Evolutionary conservation across 2,329 filamentous ascomycete species (phyloP).

Genomic region (Xylaria sp.): DNA sequence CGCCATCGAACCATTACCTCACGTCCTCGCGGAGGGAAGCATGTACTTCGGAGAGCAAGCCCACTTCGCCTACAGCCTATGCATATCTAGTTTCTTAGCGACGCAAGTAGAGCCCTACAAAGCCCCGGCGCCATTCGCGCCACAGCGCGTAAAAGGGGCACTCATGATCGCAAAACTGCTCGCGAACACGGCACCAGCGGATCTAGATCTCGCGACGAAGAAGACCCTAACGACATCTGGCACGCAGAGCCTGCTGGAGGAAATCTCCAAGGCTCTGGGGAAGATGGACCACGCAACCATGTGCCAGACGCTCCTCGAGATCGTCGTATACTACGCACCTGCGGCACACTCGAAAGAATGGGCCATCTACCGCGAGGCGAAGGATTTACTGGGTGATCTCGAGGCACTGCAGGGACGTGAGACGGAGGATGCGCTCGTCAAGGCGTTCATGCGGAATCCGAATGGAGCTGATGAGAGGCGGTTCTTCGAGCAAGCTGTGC

Average conservation of each 20-base stretch:
- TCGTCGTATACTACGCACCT: constrained; percentile 58
- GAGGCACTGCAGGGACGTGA: constrained; percentile 59
- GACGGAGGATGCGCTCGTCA: constrained; percentile 57
- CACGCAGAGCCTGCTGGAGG: constrained; percentile 16
- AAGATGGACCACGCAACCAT: constrained; percentile 64
- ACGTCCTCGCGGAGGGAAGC: constrained; percentile 58
- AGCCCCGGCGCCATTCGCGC: constrained; percentile 62
- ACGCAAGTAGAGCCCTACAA: constrained; percentile 62
- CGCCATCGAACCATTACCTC: constrained; percentile 62
- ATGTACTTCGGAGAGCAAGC: constrained; percentile 58
- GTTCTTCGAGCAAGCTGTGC: constrained; percentile 63
- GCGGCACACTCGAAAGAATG: constrained; percentile 59
- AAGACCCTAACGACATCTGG: background rate
- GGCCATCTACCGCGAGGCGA: constrained; percentile 58
- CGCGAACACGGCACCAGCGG: constrained; percentile 56
- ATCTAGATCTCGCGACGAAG: constrained; percentile 41
- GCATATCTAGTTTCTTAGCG: constrained; percentile 60
- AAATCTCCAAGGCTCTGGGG: constrained; percentile 49
- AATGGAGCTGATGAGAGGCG: constrained; percentile 53
- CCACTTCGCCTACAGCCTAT: constrained; percentile 58
- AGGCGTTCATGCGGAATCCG: constrained; percentile 57
- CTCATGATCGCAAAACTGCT: constrained; percentile 64
- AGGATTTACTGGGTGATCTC: constrained; percentile 62
- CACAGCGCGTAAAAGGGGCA: constrained; percentile 62
- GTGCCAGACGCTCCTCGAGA: constrained; percentile 63